Evolutionary conservation across 2,329 filamentous ascomycete genomes (phyloP), one percentile per base, ranked within the genome.

Genomic region (Cladosporium sp.): DNA sequence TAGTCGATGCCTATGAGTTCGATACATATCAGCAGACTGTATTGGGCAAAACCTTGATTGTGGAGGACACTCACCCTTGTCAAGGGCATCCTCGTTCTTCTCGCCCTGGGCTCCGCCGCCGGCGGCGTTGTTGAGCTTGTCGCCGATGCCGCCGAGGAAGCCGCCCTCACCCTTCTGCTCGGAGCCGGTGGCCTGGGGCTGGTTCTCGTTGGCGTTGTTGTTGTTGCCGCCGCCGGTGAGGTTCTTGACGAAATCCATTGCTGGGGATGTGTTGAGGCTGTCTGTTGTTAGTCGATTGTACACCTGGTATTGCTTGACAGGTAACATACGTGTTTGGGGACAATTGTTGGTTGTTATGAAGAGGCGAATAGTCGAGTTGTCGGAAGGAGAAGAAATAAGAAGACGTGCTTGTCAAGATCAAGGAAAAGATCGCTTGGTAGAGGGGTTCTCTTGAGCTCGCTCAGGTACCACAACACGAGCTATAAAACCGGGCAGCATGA

Each of bases 71-170:
- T 58, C 76, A 92, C 91, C 89, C 81, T 95, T 95, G 81, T 95
- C 91, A 62, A 95, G 85, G n/a, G 78, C 80, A 74, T 94, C 91
- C 78, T 95, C 91, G 72, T 93, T 90, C 85, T 92, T 89, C 85
- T 94, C 91, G 75, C 89, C 88, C 78, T 91, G 82, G 37, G 79
- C 79, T 44, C 91, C 91, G 62, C 91, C 91, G 40, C 91, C 91
- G 23, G 89, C 89, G 70, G 88, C 83, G 66, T 79, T 76, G 81
- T 94, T 91, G 67, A 93, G 62, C 81, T 91, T 92, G 80, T 89
- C 85, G 75, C 87, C 84, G 69, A 93, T 76, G 67, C 88, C 87
- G 67, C 85, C 81, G 58, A 86, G 75, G 76, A 85, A 82, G 65
- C 82, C 80, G 59, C 69, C 65, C 29, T 64, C 50, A 37, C 40